Evolutionary conservation across 345 rosid species (phyloP), one percentile per base, ranked within the genome.

Genomic region (Pistacia integerrima): DNA sequence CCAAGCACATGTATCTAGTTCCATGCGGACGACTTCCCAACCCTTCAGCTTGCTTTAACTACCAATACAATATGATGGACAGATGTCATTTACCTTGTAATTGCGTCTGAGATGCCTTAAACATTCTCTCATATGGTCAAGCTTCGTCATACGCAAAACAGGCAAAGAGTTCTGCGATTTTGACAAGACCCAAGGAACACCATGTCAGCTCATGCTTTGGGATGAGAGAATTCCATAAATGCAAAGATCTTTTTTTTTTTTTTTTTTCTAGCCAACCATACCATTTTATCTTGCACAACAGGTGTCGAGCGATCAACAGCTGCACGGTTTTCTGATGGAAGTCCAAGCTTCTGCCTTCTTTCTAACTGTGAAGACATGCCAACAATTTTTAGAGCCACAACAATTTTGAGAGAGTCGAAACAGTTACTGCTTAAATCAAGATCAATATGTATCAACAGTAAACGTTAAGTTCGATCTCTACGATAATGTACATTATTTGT

Each of bases 81-180:
- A 30, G 18, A 75, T 11, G 58, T 20, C 51, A 57, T 70, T 70
- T 86, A 88, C 96, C 91, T 75, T 83, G 74, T 86, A 88, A 70
- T 86, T 85, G 60, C 73, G 90, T 86, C 80, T 84, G 61, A 95
- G 79, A 73, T 93, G 91, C 79, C 92, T 86, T 79, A 95, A 83
- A 71, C 93, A 88, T 75, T 90, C 91, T 78, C 87, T 78, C 86
- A 93, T 85, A 70, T 80, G 79, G 73, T 88, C 91, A n/a, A 87
- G 74, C 74, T 87, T 85, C 56, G 81, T 62, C 33, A 67, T 54
- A 60, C 72, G 67, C 66, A 64, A 64, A 41, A 35, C 60, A 72
- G 69, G 75, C 38, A 60, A 62, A 10, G 64, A 3, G n/a, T 44
- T 83, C 91, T 88, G 89, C 81, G 75, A 74, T 64, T 81, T 74